Evolutionary conservation across 805 yeast genomes (phyloP).

Genomic region (Cephaloascus fragrans): DNA sequence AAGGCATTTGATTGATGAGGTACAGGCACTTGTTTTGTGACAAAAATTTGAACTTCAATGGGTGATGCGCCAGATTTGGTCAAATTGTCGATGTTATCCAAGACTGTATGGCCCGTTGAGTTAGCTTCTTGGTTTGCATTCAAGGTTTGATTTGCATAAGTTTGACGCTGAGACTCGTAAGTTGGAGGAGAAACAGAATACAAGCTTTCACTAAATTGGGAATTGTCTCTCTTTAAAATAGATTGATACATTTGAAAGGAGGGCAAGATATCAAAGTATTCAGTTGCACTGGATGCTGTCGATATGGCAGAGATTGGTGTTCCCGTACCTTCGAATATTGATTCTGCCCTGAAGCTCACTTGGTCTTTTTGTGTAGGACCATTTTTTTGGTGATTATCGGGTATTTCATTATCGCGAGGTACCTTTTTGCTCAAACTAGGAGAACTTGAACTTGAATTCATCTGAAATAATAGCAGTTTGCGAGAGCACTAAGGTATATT

Average conservation of each 20-base stretch:
- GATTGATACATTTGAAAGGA: conserved; percentile 62
- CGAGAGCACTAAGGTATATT: too few relatives aligned
- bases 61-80: conserved; percentile 33
- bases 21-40: conserved; percentile 37
- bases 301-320: not conserved
- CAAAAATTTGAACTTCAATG: conserved; percentile 35
- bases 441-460: too few relatives aligned
- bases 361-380: too few relatives aligned
- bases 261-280: conserved; percentile 44
- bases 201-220: conserved; percentile 24
- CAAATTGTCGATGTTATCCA: conserved; percentile 41
- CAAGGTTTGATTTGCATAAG: not conserved
- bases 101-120: conserved; percentile 36
- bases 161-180: conserved; percentile 10
- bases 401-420: too few relatives aligned
- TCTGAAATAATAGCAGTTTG: too few relatives aligned
- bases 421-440: too few relatives aligned
- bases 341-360: too few relatives aligned
- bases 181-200: conserved; percentile 20
- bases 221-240: conserved; percentile 30
- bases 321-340: too few relatives aligned
- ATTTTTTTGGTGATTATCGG: too few relatives aligned
- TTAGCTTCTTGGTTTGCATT: conserved; percentile 4
- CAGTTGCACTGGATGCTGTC: not conserved
- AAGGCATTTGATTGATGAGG: conserved; percentile 22